Evolutionary conservation across 2,329 filamentous ascomycete species (phyloP), one percentile per base, ranked within the genome.

Genomic region (Alternaria ventricosa): DNA sequence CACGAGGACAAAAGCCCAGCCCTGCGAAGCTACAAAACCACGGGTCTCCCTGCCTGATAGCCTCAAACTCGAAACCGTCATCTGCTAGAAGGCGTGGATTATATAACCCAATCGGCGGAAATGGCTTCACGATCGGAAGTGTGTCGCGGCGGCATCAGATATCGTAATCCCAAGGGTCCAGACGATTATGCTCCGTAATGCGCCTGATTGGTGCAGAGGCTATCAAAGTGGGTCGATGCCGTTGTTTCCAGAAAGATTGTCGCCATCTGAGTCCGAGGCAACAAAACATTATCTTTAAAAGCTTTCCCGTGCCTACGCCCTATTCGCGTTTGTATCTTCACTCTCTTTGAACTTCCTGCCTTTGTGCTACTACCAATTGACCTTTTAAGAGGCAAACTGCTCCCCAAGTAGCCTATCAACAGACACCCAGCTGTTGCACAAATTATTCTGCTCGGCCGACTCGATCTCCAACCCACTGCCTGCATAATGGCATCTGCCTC

Each of bases 401-500:
- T 41, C n/a, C 36, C 10, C 36, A n/a, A 23, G 27, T 25, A 55
- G 53, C 63, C 62, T 66, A 58, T 55, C 61, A 41, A 41, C 55
- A 47, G 22, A 36, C 30, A 63, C 33, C 13, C 43, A 27, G 13
- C 45, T 41, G 30, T 9, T 22, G 43, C 46, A 51, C 28, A 23
- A 49, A 50, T 30, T 47, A 46, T 27, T 49, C 22, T 15, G 18
- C 45, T 49, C 57, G 28, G 20, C 43, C 27, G 45, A 15, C 30
- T 46, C 54, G 15, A 45, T 22, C 28, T 28, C 15, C 51, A 60
- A 55, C 22, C 54, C 55, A 55, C 55, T 53, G 44, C 22, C 49
- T 41, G 27, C 55, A 66, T 69, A 68, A 79, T 79, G 77, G 77
- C 77, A 57, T 75, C 78, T 47, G 72, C 75, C 59, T 73, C 75